Base-by-base conservation (phyloP, 345 rosid species). In the Eucalyptus pauciflora region DNA sequence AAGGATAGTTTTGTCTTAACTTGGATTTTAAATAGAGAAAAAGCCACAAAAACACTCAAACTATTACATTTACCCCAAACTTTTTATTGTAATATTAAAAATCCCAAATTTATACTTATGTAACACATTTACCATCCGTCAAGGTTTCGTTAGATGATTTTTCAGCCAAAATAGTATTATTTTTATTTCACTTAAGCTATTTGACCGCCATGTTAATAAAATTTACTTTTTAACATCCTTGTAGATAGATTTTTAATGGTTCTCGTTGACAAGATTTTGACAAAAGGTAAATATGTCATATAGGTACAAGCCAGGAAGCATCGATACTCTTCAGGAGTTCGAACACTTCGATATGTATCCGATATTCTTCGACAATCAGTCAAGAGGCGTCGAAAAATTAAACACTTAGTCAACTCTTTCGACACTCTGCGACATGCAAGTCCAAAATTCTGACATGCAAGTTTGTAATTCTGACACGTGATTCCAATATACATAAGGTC, bases 261-360 rank as follows among this genome's bases (percentile, higher is more conserved):
- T 56, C 29, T 56, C 62, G 2, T 22, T 9, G 62, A 56, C 29
- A 56, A 25, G 13, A 56, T 56, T 56, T 56, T 56, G 29, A 56
- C 29, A 5, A 25, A 56, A 25, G 13, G 6, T 56, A 56, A 56
- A 56, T 24, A 22, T 24, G 62, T 56, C 29, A 56, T 56, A 56
- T 56, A 22, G 13, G 25, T 52, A 52, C 58, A 52, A 52, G 25
- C 25, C 3, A 52, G 25, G 58, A 52, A 52, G 25, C 58, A 3
- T 2, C 10, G 0, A 52, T 8, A 20, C 25, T 52, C 25, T 52
- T 52, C 0, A 1, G 0, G 58, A 52, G 58, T 20, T 20, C 1
- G 0, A 20, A 52, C 58, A 52, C 2, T 52, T 10, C 2, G 1
- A 52, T 52, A 52, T 52, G 1, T 52, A 18, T 52, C 1, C 0